A percentile compares a stretch with the other conserved stretches of the same genome.
These are phyloP conservation scores for Byssothecium circinans DNA, from an alignment of 2,329 filamentous ascomycete species.

Conservation along the genomic window DNA sequence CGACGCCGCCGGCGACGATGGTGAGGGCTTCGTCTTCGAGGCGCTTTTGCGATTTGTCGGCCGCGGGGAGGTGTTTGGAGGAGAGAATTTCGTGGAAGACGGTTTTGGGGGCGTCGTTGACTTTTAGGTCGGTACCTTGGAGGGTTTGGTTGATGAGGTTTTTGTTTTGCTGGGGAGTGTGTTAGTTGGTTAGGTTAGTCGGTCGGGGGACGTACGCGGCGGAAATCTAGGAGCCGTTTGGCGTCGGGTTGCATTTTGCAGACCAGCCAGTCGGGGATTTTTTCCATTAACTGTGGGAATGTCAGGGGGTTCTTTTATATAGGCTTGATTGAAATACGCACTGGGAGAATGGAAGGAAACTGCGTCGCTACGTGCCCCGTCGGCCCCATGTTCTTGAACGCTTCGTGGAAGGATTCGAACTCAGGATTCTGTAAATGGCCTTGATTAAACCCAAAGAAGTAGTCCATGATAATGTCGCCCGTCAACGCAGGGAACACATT, in stretches of 20 bases:
- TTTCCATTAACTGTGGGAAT: constrained; percentile 31
- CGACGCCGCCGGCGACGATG: constrained; percentile 44
- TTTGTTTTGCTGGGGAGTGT: constrained; percentile 14
- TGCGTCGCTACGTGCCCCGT: constrained; percentile 38
- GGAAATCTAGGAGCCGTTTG: constrained; percentile 35
- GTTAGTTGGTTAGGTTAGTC: background rate
- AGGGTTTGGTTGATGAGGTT: constrained; percentile 30
- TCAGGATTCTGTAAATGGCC: constrained; percentile 34
- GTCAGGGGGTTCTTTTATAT: background rate
- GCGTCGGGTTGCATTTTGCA: constrained; percentile 36
- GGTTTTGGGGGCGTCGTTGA: constrained; percentile 36
- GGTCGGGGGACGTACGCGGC: constrained; percentile 19
- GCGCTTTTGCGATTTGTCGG: constrained; percentile 43
- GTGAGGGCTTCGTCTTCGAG: constrained; percentile 45
- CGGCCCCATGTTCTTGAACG: constrained; percentile 35
- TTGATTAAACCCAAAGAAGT: constrained; percentile 44
- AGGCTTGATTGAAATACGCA: constrained; percentile 14
- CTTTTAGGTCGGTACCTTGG: constrained; percentile 30
- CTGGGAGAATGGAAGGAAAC: constrained; percentile 34
- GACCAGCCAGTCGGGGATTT: constrained; percentile 33
- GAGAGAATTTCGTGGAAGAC: constrained; percentile 39
- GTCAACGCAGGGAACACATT: constrained; percentile 46
- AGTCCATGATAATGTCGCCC: constrained; percentile 52
- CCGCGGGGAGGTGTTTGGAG: constrained; percentile 27
- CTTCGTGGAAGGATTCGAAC: constrained; percentile 41